Conservation (phyloP, 176 grass and related monocot species). For the Bonia amplexicaulis region DNA sequence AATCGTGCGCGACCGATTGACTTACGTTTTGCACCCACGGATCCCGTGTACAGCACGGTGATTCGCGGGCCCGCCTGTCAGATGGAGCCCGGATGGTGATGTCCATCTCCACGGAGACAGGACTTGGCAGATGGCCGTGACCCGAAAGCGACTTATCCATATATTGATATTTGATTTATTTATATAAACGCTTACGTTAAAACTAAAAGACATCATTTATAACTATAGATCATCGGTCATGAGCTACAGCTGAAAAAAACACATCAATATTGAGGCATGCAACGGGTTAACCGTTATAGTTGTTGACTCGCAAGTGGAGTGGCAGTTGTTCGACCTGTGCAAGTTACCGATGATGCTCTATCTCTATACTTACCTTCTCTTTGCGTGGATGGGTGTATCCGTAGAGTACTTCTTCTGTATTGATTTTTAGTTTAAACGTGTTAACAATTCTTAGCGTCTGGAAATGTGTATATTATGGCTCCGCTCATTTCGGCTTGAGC, state of each 20-base stretch:
- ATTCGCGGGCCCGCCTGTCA: not conserved
- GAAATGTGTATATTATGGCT: not conserved
- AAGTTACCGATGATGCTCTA: not conserved
- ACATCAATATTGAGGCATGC: not conserved
- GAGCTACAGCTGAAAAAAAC: too few species aligned
- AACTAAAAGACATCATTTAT: too few species aligned
- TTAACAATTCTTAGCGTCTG: not conserved
- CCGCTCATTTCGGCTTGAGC: too few species aligned
- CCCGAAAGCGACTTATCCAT: too few species aligned
- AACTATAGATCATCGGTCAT: too few species aligned
- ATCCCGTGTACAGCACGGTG: not conserved
- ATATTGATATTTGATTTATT: too few species aligned
- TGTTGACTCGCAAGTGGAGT: not conserved
- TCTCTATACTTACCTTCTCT: not conserved
- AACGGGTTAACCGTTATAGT: not conserved
- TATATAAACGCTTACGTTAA: too few species aligned
- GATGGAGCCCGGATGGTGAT: not conserved
- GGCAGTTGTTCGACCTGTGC: not conserved
- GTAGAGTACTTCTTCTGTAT: not conserved
- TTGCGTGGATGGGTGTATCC: not conserved
- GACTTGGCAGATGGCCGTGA: not conserved
- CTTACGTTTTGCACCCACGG: not conserved
- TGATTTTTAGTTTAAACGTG: not conserved
- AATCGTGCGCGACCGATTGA: not conserved
- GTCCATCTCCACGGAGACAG: too few species aligned